Percentiles rank a stretch among this genome's conserved stretches.
Evolutionary conservation across 2,329 filamentous ascomycete genomes (phyloP).

Genomic region (Penicillium sp.): DNA sequence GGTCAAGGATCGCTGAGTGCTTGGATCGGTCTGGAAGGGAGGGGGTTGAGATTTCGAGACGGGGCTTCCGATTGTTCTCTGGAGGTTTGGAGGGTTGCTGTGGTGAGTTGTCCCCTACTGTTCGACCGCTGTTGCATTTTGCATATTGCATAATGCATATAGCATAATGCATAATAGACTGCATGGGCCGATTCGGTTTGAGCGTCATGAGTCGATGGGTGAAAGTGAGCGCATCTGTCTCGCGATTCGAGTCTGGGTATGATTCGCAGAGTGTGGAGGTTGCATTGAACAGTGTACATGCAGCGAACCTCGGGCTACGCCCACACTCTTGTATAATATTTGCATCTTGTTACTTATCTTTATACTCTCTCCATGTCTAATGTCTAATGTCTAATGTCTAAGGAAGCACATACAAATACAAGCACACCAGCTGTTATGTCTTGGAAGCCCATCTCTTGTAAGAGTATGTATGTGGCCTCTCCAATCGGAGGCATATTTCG

Average conservation of each 20-base stretch:
- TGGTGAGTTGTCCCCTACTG: too few species aligned
- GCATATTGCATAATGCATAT: not conserved
- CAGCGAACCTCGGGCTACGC: not conserved
- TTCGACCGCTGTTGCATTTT: not conserved
- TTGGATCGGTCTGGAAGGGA: not conserved
- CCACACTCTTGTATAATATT: not conserved
- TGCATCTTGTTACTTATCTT: not conserved
- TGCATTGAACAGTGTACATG: not conserved
- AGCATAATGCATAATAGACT: not conserved
- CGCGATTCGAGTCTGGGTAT: not conserved
- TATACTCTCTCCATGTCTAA: not conserved
- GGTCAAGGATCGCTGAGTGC: constrained; percentile 9
- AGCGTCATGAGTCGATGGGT: not conserved
- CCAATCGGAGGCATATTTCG: not conserved
- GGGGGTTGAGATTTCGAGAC: not conserved
- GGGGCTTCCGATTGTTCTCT: too few species aligned
- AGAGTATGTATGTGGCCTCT: not conserved
- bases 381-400: constrained; percentile 7
- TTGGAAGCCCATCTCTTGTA: not conserved
- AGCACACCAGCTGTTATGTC: too few species aligned
- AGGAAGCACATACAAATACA: constrained; percentile 1
- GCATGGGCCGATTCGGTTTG: not conserved
- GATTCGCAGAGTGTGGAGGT: not conserved
- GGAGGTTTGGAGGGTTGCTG: too few species aligned
- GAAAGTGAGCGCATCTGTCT: not conserved